Conservation (phyloP, 345 rosid species). For the Linum lewisii region DNA sequence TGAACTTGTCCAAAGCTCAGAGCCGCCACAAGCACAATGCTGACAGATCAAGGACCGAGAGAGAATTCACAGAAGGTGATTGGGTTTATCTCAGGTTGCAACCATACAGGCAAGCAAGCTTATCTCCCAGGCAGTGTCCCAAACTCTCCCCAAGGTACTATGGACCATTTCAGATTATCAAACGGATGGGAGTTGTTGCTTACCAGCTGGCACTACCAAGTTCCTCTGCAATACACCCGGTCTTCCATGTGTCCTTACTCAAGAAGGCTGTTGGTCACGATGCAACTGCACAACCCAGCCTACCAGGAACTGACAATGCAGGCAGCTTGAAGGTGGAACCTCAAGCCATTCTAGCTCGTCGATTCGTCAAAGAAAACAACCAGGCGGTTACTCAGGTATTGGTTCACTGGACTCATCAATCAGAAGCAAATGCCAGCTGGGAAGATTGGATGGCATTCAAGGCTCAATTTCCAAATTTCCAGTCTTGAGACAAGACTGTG, state of each 20-base stretch:
- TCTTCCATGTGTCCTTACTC: neutral
- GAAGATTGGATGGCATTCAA: neutral
- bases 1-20: neutral
- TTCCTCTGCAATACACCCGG: neutral
- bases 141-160: neutral
- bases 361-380: neutral
- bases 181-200: neutral
- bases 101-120: neutral
- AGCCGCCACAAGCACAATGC: neutral
- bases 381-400: neutral
- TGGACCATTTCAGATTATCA: neutral
- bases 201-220: constrained; percentile 1
- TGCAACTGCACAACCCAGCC: neutral
- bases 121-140: neutral
- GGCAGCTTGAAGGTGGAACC: neutral
- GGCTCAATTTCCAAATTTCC: too few relatives aligned
- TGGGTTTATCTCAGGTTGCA: neutral
- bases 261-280: too few relatives aligned
- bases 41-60: neutral
- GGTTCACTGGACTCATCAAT: neutral
- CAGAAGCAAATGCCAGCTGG: neutral
- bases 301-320: neutral
- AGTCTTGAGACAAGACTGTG: too few relatives aligned
- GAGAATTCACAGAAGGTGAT: neutral
- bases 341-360: neutral